Evolutionary conservation across 1,284 basidiomycete genomes (phyloP).

Genomic region (Rhizopogon parksii): DNA sequence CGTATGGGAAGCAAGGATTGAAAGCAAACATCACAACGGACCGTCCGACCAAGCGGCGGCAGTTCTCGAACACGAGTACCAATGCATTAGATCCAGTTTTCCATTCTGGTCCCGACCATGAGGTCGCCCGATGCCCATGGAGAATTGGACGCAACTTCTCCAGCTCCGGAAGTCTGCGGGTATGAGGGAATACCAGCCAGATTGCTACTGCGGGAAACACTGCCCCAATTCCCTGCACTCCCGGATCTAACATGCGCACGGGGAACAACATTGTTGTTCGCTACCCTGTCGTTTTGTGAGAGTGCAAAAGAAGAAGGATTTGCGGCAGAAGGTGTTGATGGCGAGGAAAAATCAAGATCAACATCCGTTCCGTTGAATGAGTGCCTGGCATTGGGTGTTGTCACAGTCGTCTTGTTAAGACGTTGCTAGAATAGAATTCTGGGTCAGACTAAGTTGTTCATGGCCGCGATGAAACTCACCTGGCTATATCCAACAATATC

Average conservation of each 20-base stretch:
- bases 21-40: constrained; percentile 7
- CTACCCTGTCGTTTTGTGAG: constrained; percentile 31
- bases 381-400: constrained; percentile 54
- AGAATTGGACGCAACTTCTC: constrained; percentile 46
- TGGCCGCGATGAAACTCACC: constrained; percentile 33
- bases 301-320: constrained; percentile 41
- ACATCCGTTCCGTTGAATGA: constrained; percentile 67
- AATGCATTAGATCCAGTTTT: constrained; percentile 38
- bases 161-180: constrained; percentile 45
- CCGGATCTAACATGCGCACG: constrained; percentile 65
- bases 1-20: neutral
- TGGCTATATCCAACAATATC: constrained; percentile 67
- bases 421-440: constrained; percentile 30
- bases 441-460: neutral
- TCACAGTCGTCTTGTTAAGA: constrained; percentile 42
- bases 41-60: constrained; percentile 16
- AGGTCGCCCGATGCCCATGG: constrained; percentile 66
- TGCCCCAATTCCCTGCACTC: constrained; percentile 72
- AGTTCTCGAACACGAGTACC: constrained; percentile 11
- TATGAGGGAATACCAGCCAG: constrained; percentile 45
- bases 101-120: constrained; percentile 50
- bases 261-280: constrained; percentile 24
- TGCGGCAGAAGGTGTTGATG: constrained; percentile 38
- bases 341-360: constrained; percentile 48
- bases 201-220: constrained; percentile 47